Evolutionary conservation across 2,329 filamentous ascomycete species (phyloP).

Genomic region (Trichoderma hamatum): DNA sequence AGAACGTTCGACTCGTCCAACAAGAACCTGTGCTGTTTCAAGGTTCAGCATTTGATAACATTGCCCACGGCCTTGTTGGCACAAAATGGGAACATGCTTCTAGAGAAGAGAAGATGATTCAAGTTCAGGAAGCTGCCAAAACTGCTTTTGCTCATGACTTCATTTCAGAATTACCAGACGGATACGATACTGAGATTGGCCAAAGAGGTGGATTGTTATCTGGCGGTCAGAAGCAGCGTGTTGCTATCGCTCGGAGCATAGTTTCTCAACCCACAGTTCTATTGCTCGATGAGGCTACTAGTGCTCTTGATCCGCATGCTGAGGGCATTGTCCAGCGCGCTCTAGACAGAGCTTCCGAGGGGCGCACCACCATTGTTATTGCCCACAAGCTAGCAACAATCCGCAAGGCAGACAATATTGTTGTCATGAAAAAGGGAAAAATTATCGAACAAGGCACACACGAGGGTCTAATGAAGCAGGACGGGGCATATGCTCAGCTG

Average conservation of each 20-base stretch:
- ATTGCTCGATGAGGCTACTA: conserved; percentile 68
- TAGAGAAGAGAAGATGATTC: conserved; percentile 46
- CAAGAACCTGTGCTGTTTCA: conserved; percentile 51
- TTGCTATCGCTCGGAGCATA: conserved; percentile 59
- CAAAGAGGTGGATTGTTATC: conserved; percentile 65
- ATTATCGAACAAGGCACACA: conserved; percentile 60
- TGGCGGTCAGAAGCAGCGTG: conserved; percentile 67
- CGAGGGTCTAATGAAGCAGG: conserved; percentile 54
- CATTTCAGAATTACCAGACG: conserved; percentile 51
- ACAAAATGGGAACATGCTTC: conserved; percentile 44
- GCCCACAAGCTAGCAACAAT: conserved; percentile 62
- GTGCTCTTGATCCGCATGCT: conserved; percentile 50
- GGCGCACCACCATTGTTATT: conserved; percentile 65
- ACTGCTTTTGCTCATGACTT: conserved; percentile 57
- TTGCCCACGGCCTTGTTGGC: conserved; percentile 53
- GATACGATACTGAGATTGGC: conserved; percentile 60
- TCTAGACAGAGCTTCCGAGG: conserved; percentile 54
- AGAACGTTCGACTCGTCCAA: conserved; percentile 44
- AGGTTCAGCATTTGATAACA: conserved; percentile 57
- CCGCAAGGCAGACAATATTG: conserved; percentile 63
- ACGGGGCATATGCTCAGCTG: conserved; percentile 55
- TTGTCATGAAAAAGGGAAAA: conserved; percentile 60
- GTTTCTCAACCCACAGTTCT: conserved; percentile 55
- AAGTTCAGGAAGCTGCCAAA: conserved; percentile 51
- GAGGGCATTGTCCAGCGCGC: conserved; percentile 57